Conservation (phyloP, 768 basidiomycete species). For the Rhizopogon rudus region DNA sequence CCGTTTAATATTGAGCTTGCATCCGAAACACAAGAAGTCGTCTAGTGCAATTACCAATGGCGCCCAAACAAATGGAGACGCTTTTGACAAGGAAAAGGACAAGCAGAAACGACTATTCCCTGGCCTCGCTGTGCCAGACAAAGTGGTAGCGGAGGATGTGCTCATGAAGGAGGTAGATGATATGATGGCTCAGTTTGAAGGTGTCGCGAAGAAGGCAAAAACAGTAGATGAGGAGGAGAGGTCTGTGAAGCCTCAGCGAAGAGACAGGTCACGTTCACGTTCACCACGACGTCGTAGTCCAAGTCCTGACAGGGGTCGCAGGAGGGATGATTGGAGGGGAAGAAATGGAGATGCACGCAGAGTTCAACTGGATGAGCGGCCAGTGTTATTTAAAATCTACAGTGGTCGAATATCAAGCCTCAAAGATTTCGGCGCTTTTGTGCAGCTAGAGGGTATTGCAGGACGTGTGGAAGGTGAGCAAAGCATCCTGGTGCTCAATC, state of each 20-base stretch:
- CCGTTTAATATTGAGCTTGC: slow-evolving; percentile 89
- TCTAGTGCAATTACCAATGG: slow-evolving; percentile 34
- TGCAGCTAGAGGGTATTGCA: slow-evolving; percentile 78
- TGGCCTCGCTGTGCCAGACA: slow-evolving; percentile 78
- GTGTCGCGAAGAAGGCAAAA: slow-evolving; percentile 54
- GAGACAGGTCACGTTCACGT: slow-evolving; percentile 38
- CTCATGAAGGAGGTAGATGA: slow-evolving; percentile 88
- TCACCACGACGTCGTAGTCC: slow-evolving; percentile 47
- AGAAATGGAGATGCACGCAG: slow-evolving; percentile 33
- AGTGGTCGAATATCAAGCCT: slow-evolving; percentile 77
- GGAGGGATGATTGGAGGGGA: slow-evolving; percentile 37
- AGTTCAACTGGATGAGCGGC: slow-evolving; percentile 62
- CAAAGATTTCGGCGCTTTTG: slow-evolving; percentile 96
- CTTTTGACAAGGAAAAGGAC: slow-evolving; percentile 52
- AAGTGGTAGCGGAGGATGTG: slow-evolving; percentile 66
- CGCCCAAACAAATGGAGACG: slow-evolving; percentile 24
- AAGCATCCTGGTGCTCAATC: background rate
- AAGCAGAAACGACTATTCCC: slow-evolving; percentile 86
- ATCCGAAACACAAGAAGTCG: slow-evolving; percentile 91
- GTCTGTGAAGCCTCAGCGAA: slow-evolving; percentile 58
- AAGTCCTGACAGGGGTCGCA: slow-evolving; percentile 58
- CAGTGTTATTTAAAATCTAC: slow-evolving; percentile 94
- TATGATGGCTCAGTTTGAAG: slow-evolving; percentile 72
- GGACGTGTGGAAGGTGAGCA: slow-evolving; percentile 85
- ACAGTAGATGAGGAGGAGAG: slow-evolving; percentile 38